Evolutionary conservation across 164 flowering plant genomes (phyloP).

Genomic region (Warburgia ugandensis): DNA sequence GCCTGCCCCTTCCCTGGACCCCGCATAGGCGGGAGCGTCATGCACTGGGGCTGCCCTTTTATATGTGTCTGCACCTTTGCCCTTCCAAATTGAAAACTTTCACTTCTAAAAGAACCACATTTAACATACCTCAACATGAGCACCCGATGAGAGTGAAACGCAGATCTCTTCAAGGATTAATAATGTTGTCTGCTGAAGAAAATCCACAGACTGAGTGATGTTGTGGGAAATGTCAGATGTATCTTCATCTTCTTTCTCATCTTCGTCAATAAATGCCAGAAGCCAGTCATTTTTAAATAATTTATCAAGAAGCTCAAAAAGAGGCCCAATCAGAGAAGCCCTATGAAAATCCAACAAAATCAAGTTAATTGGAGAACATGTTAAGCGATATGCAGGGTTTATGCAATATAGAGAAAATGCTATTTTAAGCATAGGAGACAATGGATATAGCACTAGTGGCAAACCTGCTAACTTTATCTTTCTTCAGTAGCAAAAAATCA

Average conservation of each 20-base stretch:
- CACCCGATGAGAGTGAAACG: conserved; percentile 25
- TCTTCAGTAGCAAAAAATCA: conserved; percentile 77
- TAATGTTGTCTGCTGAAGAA: conserved; percentile 57
- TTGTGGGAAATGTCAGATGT: conserved; percentile 27
- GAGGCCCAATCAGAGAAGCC: conserved; percentile 49
- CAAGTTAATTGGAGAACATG: neutral
- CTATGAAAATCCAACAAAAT: conserved; percentile 23
- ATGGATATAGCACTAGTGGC: neutral
- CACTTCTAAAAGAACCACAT: neutral
- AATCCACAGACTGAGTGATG: conserved; percentile 16
- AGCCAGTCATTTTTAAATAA: conserved; percentile 39
- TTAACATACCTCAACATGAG: conserved; percentile 25
- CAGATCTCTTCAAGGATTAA: conserved; percentile 57
- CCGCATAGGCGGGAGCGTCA: too few species aligned
- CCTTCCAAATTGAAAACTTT: too few species aligned
- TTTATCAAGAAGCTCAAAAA: conserved; percentile 53
- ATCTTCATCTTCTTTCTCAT: conserved; percentile 20
- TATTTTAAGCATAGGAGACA: neutral
- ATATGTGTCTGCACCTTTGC: too few species aligned
- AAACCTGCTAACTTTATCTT: conserved; percentile 61
- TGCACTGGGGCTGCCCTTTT: too few species aligned
- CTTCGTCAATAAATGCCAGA: conserved; percentile 12
- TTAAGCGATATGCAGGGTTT: too few species aligned
- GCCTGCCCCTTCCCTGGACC: too few species aligned
- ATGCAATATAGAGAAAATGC: neutral